phyloP scores from a whole-genome alignment of 192 early-diverging fungal species.

The Lobosporangium transversale region DNA sequence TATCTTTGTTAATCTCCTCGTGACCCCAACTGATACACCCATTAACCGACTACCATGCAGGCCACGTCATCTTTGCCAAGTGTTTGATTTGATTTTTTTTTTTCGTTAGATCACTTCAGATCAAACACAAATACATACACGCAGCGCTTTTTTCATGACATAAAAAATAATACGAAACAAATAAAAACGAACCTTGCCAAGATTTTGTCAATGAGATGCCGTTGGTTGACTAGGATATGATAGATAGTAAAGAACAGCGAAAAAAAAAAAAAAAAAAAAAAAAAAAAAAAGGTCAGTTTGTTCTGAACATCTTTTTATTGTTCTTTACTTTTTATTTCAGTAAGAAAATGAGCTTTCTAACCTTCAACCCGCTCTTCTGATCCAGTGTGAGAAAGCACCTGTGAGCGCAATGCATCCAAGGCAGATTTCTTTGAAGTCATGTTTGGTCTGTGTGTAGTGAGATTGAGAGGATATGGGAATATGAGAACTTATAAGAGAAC shows the following conservation, averaged over 20 bases:
- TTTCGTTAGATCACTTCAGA: too few species aligned
- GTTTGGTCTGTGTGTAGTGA: background rate
- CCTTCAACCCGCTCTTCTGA: conserved; percentile 75
- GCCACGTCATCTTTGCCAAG: background rate
- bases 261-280: background rate
- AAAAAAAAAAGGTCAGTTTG: background rate
- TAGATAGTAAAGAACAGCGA: background rate
- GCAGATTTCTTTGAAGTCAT: conserved; percentile 45
- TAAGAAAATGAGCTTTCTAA: conserved; percentile 5
- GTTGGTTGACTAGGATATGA: conserved; percentile 77
- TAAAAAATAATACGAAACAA: too few species aligned
- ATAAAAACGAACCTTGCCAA: conserved; percentile 71
- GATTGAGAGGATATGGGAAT: background rate
- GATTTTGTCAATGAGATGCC: conserved; percentile 93
- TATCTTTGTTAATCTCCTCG: too few species aligned
- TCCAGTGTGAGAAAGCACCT: conserved; percentile 54
- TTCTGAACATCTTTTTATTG: too few species aligned
- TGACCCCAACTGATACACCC: too few species aligned
- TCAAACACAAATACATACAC: too few species aligned
- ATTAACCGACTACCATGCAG: too few species aligned
- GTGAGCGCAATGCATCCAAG: conserved; percentile 57
- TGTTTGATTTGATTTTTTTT: too few species aligned
- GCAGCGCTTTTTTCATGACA: too few species aligned
- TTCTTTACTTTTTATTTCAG: too few species aligned
- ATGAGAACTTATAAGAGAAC: background rate